These are phyloP conservation scores for Cercospora berteroae DNA, from an alignment of 2,329 filamentous ascomycete genomes.

Conservation along the genomic window DNA sequence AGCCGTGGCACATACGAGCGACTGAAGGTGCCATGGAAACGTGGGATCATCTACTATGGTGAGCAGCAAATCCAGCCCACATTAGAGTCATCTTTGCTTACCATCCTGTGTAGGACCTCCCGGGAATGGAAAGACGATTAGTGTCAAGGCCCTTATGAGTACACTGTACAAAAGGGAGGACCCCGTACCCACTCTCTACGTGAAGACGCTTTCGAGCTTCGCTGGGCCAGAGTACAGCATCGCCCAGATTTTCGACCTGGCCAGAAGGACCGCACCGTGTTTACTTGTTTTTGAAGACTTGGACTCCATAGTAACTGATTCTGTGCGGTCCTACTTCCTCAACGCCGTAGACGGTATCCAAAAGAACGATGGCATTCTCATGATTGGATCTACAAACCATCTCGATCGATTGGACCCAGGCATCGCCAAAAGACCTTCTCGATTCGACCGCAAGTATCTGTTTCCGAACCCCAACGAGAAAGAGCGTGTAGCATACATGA, in stretches of 20 bases:
- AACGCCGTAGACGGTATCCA: conserved; percentile 71
- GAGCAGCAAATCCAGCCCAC: conserved; percentile 27
- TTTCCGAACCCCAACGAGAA: conserved; percentile 58
- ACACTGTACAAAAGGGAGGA: conserved; percentile 55
- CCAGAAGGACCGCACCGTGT: conserved; percentile 63
- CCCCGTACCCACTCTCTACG: conserved; percentile 61
- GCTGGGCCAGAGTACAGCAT: conserved; percentile 58
- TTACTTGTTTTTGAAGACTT: conserved; percentile 71
- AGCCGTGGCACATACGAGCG: conserved; percentile 57
- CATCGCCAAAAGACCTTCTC: conserved; percentile 60
- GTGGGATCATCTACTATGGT: conserved; percentile 67
- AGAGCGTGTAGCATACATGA: conserved; percentile 59
- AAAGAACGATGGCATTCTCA: conserved; percentile 68
- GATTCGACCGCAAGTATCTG: conserved; percentile 66
- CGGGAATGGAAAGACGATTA: conserved; percentile 68
- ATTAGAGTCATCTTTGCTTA: conserved; percentile 38
- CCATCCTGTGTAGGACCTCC: conserved; percentile 49
- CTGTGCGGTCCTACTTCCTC: conserved; percentile 65
- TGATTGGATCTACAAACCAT: conserved; percentile 48
- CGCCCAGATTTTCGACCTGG: conserved; percentile 56
- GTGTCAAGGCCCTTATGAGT: conserved; percentile 69
- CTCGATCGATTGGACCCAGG: conserved; percentile 66
- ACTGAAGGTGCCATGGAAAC: conserved; percentile 68
- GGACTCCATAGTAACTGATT: conserved; percentile 62
- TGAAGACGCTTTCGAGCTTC: conserved; percentile 52